Percentiles rank a stretch among this genome's conserved stretches.
Conservation (phyloP, 768 basidiomycete genomes). For the Collybia sp. region DNA sequence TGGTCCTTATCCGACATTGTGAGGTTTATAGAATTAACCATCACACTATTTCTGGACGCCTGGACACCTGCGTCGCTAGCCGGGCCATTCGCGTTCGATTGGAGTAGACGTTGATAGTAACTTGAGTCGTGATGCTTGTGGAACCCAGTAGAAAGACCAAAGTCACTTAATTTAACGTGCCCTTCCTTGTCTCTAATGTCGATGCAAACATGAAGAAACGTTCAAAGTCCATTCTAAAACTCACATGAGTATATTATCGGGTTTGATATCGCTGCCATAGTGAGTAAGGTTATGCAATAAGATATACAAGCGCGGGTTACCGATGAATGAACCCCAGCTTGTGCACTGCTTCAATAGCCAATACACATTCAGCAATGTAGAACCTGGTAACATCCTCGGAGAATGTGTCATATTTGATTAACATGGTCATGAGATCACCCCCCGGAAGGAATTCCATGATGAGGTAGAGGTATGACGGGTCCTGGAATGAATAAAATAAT, state of each 20-base stretch:
- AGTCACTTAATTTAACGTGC: slow-evolving; percentile 97
- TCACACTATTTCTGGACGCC: slow-evolving; percentile 83
- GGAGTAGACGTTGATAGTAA: slow-evolving; percentile 89
- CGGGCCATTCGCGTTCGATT: slow-evolving; percentile 49
- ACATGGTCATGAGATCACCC: slow-evolving; percentile 99
- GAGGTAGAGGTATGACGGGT: slow-evolving; percentile 85
- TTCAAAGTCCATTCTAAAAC: slow-evolving; percentile 38
- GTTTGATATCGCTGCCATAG: slow-evolving; percentile 86
- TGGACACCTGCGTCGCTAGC: slow-evolving; percentile 33
- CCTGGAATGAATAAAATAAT: slow-evolving; percentile 98
- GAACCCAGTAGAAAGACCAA: slow-evolving; percentile 98
- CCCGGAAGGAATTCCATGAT: slow-evolving; percentile 99
- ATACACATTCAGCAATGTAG: slow-evolving; percentile 97
- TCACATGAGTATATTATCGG: slow-evolving; percentile 80
- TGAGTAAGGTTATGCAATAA: slow-evolving; percentile 1
- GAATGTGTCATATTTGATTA: slow-evolving; percentile 99
- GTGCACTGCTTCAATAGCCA: slow-evolving; percentile 97
- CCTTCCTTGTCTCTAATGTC: slow-evolving; percentile 75
- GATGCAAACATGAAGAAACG: neutral
- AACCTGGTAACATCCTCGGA: slow-evolving; percentile 97
- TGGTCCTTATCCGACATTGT: slow-evolving; percentile 92
- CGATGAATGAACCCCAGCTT: slow-evolving; percentile 97
- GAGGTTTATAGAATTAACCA: slow-evolving; percentile 95
- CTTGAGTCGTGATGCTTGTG: slow-evolving; percentile 96
- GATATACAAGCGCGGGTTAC: slow-evolving; percentile 32